Base-by-base conservation (phyloP, 805 yeast genomes). In the Teunomyces aglyptinius region DNA sequence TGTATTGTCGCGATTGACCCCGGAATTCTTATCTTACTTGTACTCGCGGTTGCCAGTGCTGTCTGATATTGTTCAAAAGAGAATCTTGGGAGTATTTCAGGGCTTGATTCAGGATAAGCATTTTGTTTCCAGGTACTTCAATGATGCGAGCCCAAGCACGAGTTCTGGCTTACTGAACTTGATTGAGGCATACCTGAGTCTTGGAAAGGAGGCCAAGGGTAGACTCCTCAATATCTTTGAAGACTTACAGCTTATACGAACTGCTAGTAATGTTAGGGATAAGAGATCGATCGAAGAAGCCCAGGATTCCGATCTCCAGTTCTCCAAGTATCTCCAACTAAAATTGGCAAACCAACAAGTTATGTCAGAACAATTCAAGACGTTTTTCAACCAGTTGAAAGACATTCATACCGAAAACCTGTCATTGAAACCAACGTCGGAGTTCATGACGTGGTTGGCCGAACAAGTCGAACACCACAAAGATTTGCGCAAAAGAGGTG, bases 381-480 rank as follows among this genome's bases (percentile, higher is more conserved):
- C 43, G 2, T 50, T 42, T 16, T 53, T 59, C 44, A 47, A 46
- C 11, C 57, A 61, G 19, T 55, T 73, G 46, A 61, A 59, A 15
- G 61, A 65, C 6, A 41, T 71, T n/a, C 76, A 70, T 51, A 55
- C 64, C 41, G 47, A 57, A 7, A 53, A 62, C 16, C 59, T 61
- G 35, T 51, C 54, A 3, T 48, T 70, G 24, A 54, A 60, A 5
- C 62, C 64, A 1, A 52, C 65, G 0, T 61, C 75, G 28, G 70
- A 67, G 1, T 89, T 88, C 53, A 48, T 86, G 38, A 64, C 73
- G 18, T 89, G 96, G 96, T 62, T 89, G 32, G 71, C 80, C 15
- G 58, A 65, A 28, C 79, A 82, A 52, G 50, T 36, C 56, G 77
- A 56, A 33, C 40, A 41, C 13, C 50, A 66, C 18, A 58, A 57